Base-by-base conservation (phyloP, 2,329 filamentous ascomycete species). In the Biscogniauxia marginata region DNA sequence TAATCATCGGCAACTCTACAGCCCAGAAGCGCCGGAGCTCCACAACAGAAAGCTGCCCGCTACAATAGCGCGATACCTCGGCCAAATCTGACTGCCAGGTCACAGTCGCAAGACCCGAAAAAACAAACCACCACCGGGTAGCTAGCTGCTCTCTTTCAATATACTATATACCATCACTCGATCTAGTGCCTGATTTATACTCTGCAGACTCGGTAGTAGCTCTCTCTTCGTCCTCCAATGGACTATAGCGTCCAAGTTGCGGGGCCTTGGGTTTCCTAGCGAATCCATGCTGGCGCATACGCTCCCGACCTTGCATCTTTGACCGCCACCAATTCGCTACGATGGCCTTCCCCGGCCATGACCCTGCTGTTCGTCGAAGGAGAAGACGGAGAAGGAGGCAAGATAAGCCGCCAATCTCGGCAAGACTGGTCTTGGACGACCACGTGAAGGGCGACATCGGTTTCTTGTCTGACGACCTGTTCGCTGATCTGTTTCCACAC, bases 391-490 rank as follows among this genome's bases (percentile, higher is more conserved):
- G 84, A 61, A 79, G 84, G 50, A 77, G 83, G 53, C 79, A 84
- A 63, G 85, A 95, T 71, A 92, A 90, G 72, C 82, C 89, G 7
- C 83, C 93, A 46, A 81, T 96, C 56, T 83, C 90, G 56, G 93
- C 91, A 55, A 86, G 89, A 56, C 80, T 98, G 50, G 83, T 96
- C 39, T 84, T 97, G 55, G 92, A 96, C 73, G 89, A 92, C 70
- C 88, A 89, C 71, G 81, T 96, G 66, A 90, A 88, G 74, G 91
- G 90, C 52, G 91, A 96, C 70, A 82, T 93, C 59, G 95, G 92
- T 61, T 84, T 95, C 62, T 75, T 98, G 52, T 96, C 93, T 11
- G 88, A 91, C 67, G 91, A 96, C 72, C 80, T 99, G 51, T 91
- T 93, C 67, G 79, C 82, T 48, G 89, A 96, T 69, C 81, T 98